phyloP scores from a whole-genome alignment of 2,329 filamentous ascomycete species.

The Neofusicoccum cordaticola region DNA sequence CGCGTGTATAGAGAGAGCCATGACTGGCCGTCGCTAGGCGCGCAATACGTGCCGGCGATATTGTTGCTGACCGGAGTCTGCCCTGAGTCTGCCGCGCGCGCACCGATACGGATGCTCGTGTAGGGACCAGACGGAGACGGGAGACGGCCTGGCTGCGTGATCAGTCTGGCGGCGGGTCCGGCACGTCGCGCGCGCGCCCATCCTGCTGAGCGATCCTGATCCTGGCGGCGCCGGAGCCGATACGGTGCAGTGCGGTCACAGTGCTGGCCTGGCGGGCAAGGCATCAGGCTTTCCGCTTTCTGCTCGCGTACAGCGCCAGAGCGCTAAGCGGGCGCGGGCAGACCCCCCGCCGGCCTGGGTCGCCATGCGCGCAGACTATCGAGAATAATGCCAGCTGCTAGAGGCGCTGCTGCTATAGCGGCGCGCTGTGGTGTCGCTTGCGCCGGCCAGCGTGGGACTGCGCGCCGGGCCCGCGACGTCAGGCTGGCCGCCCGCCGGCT shows the following conservation, averaged over 20 bases:
- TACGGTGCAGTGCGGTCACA: background rate
- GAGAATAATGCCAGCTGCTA: background rate
- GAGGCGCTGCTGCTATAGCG: background rate
- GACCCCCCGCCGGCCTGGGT: background rate
- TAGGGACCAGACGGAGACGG: background rate
- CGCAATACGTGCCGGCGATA: conserved; percentile 11
- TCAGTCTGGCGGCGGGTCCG: conserved; percentile 8
- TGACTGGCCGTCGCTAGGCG: background rate
- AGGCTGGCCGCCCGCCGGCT: no score
- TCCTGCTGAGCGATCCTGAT: conserved; percentile 9
- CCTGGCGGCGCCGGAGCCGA: conserved; percentile 8
- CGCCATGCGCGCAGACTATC: background rate
- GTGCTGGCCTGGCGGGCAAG: background rate
- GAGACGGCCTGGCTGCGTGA: conserved; percentile 1
- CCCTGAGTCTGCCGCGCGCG: conserved; percentile 3
- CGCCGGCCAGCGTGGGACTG: background rate
- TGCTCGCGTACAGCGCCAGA: conserved; percentile 11
- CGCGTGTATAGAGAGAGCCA: background rate
- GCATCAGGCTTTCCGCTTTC: conserved; percentile 4
- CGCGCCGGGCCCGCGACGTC: no score
- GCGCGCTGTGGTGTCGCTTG: background rate
- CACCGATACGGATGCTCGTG: background rate
- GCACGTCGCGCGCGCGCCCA: conserved; percentile 3
- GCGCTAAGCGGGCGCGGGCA: conserved; percentile 1
- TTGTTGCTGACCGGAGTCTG: conserved; percentile 1